phyloP scores from a whole-genome alignment of 306 rosid species.

The Quillaja saponaria region DNA sequence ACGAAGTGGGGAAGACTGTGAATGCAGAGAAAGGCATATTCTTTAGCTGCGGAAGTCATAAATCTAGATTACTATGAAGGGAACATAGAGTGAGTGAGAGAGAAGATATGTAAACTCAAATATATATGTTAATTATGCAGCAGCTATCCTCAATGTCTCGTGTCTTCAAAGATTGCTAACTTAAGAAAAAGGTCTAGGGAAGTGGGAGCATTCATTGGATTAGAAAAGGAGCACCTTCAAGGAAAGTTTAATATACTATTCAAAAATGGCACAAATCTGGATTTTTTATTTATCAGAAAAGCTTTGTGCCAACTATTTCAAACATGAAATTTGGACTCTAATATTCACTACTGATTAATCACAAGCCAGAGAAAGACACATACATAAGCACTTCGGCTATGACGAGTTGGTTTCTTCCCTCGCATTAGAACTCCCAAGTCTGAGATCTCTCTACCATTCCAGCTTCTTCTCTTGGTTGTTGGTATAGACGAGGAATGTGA shows the following conservation, averaged over 20 bases:
- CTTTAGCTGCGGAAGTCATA: background rate
- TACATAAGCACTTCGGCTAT: constrained; percentile 34
- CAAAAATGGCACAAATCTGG: no score
- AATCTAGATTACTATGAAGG: background rate
- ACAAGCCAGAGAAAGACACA: constrained; percentile 6
- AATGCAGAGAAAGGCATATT: background rate
- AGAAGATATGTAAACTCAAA: no score
- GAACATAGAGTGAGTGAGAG: no score
- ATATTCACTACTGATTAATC: background rate
- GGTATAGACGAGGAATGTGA: constrained; percentile 17
- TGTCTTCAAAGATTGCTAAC: background rate
- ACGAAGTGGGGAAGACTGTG: constrained; percentile 28
- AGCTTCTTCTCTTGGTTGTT: constrained; percentile 36
- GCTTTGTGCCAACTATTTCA: no score
- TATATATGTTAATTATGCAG: background rate
- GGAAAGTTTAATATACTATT: background rate
- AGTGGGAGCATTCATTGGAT: no score
- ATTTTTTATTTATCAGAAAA: no score
- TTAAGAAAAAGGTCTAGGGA: no score
- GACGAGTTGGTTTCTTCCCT: constrained; percentile 19
- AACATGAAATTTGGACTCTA: no score
- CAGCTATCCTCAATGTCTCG: background rate
- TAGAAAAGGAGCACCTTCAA: no score
- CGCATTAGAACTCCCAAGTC: constrained; percentile 13
- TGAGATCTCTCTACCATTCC: constrained; percentile 26